These are phyloP conservation scores for Neonectria sp. DNA, from an alignment of 2,329 filamentous ascomycete genomes.

Conservation along the genomic window DNA sequence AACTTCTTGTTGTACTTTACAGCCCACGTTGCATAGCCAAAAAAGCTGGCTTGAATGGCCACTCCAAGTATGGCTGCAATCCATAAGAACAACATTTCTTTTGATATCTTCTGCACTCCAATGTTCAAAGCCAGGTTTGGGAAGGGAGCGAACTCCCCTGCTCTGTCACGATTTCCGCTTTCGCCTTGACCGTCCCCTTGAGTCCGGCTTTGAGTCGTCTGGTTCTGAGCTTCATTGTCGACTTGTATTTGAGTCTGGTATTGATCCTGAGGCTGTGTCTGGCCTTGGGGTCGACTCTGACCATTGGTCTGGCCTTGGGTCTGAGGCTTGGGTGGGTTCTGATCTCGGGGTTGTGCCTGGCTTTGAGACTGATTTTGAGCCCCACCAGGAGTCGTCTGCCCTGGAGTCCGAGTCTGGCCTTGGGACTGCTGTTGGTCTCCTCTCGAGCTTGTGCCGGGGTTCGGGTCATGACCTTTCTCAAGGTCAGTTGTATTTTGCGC, in stretches of 20 bases:
- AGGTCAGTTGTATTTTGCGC: background rate
- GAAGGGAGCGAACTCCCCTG: background rate
- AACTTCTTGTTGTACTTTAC: background rate
- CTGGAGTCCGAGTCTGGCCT: background rate
- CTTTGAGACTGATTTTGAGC: background rate
- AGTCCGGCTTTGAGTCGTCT: background rate
- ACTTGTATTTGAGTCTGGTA: background rate
- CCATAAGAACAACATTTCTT: background rate
- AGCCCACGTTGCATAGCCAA: slow-evolving; percentile 1
- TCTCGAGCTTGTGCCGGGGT: background rate
- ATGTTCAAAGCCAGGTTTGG: slow-evolving; percentile 18
- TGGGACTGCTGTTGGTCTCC: background rate
- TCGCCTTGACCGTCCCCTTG: background rate
- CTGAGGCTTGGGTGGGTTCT: background rate
- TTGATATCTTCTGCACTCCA: background rate
- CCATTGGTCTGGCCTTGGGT: background rate
- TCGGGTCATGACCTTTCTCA: background rate
- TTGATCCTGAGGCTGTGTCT: background rate
- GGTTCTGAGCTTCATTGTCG: background rate
- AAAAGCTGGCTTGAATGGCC: background rate
- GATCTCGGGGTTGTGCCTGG: background rate
- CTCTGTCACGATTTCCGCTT: background rate
- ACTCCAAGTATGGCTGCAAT: slow-evolving; percentile 2
- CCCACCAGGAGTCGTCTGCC: too few relatives aligned
- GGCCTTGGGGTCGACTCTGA: background rate